Conservation (phyloP, 2,329 filamentous ascomycete genomes). For the Aureobasidium leucospermi region DNA sequence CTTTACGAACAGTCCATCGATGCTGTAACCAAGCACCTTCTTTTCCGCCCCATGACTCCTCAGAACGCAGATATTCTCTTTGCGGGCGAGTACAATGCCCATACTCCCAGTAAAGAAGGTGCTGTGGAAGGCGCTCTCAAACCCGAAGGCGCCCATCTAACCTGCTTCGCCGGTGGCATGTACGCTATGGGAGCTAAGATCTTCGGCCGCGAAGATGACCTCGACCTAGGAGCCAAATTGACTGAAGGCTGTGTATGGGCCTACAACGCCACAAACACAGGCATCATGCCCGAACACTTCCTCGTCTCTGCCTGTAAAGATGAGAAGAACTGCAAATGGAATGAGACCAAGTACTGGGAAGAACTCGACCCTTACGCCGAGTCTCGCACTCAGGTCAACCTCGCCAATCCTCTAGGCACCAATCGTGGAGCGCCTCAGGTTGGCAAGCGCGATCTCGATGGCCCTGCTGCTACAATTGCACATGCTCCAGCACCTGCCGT, state of each 20-base stretch:
- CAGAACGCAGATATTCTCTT: slow-evolving; percentile 65
- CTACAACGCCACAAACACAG: slow-evolving; percentile 41
- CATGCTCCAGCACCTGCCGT: neutral
- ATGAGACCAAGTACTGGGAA: slow-evolving; percentile 36
- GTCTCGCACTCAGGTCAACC: neutral
- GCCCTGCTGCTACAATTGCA: neutral
- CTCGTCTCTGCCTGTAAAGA: slow-evolving; percentile 37
- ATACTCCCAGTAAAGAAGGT: neutral
- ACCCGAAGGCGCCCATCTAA: slow-evolving; percentile 43
- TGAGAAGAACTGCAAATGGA: slow-evolving; percentile 35
- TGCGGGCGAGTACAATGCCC: slow-evolving; percentile 46
- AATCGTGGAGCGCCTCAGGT: neutral
- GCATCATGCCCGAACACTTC: slow-evolving; percentile 49
- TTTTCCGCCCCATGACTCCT: slow-evolving; percentile 70
- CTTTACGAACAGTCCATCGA: slow-evolving; percentile 65
- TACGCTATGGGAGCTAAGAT: slow-evolving; percentile 46
- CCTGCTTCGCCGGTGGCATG: slow-evolving; percentile 51
- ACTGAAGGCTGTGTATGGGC: slow-evolving; percentile 52
- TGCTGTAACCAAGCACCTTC: slow-evolving; percentile 62
- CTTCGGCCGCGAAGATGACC: slow-evolving; percentile 43
- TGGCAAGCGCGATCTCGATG: neutral
- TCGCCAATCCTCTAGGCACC: neutral
- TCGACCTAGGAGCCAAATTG: slow-evolving; percentile 43
- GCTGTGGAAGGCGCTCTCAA: slow-evolving; percentile 25
- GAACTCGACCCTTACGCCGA: slow-evolving; percentile 29